Percentiles rank a stretch among this genome's conserved stretches.
These are phyloP conservation scores for Prunella vulgaris DNA, from an alignment of 257 asterid genomes.

Conservation along the genomic window DNA sequence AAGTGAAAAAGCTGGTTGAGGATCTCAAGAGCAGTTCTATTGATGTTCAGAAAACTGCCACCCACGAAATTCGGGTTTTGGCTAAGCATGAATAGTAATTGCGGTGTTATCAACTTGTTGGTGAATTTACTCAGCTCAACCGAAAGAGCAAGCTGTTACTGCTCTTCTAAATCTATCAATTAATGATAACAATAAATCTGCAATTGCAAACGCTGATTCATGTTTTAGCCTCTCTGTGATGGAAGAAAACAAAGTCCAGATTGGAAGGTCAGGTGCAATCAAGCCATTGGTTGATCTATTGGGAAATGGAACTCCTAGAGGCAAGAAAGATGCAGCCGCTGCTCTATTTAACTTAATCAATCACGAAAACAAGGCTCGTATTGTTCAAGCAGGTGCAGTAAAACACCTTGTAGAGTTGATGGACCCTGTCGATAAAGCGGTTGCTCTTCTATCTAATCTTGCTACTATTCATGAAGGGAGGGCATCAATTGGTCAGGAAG, in stretches of 20 bases:
- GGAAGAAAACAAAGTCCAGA: constrained; percentile 68
- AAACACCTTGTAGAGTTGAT: constrained; percentile 74
- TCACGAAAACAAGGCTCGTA: constrained; percentile 62
- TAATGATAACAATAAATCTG: constrained; percentile 66
- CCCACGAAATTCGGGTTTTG: constrained; percentile 61
- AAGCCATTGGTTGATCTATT: constrained; percentile 74
- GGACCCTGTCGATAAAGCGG: constrained; percentile 96
- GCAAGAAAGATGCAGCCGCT: constrained; percentile 75
- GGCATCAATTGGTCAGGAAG: constrained; percentile 59
- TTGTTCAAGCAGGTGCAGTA: constrained; percentile 86
- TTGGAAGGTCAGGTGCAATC: constrained; percentile 78
- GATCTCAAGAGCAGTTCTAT: constrained; percentile 55
- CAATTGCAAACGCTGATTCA: constrained; percentile 78
- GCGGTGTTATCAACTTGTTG: constrained; percentile 56
- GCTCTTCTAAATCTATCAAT: constrained; percentile 86
- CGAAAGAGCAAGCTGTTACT: constrained; percentile 76
- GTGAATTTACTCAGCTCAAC: constrained; percentile 55
- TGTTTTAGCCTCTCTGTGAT: constrained; percentile 81
- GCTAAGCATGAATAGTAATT: constrained; percentile 69
- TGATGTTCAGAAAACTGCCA: constrained; percentile 56
- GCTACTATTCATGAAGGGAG: constrained; percentile 75
- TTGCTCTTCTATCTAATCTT: constrained; percentile 75
- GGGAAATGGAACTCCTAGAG: constrained; percentile 83
- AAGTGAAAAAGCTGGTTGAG: constrained; percentile 59
- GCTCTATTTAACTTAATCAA: constrained; percentile 66